Evolutionary conservation across 1,284 basidiomycete species (phyloP).

Genomic region (Tausonia pullulans): DNA sequence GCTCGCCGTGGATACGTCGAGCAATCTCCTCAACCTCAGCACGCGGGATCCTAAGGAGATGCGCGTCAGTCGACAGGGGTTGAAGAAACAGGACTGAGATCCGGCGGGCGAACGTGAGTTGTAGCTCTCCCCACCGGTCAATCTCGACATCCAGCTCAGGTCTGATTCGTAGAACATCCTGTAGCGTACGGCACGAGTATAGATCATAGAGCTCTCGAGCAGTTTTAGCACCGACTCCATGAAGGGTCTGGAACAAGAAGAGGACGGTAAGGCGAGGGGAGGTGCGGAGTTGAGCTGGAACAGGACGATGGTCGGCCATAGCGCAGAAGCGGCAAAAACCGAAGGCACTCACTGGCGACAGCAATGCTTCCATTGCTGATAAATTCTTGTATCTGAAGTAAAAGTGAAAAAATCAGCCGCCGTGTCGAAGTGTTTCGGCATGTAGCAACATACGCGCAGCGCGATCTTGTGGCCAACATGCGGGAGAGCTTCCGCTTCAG

Average conservation of each 20-base stretch:
- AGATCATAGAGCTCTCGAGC: slow-evolving; percentile 10
- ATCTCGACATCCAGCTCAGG: slow-evolving; percentile 1
- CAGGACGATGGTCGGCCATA: too few species aligned
- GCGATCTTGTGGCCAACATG: slow-evolving; percentile 5
- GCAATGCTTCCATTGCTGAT: slow-evolving; percentile 1
- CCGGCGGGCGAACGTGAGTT: not conserved
- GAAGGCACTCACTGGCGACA: not conserved
- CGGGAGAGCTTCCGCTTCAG: slow-evolving; percentile 1
- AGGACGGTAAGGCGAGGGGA: not conserved
- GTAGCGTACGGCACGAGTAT: slow-evolving; percentile 7
- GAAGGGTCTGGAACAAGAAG: slow-evolving; percentile 14
- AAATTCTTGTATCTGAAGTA: not conserved
- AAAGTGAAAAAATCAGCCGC: not conserved
- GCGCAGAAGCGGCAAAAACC: not conserved
- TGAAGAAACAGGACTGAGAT: not conserved
- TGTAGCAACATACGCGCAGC: not conserved
- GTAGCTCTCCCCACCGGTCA: slow-evolving; percentile 6
- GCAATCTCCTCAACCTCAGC: slow-evolving; percentile 57
- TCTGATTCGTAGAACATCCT: not conserved
- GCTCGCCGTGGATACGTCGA: slow-evolving; percentile 45
- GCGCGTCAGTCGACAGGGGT: not conserved
- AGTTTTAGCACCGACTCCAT: not conserved
- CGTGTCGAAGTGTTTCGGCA: too few species aligned
- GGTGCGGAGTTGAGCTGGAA: slow-evolving; percentile 2
- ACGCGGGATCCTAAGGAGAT: slow-evolving; percentile 45